phyloP scores from a whole-genome alignment of 768 basidiomycete species.

The Pulveroboletus sp. region DNA sequence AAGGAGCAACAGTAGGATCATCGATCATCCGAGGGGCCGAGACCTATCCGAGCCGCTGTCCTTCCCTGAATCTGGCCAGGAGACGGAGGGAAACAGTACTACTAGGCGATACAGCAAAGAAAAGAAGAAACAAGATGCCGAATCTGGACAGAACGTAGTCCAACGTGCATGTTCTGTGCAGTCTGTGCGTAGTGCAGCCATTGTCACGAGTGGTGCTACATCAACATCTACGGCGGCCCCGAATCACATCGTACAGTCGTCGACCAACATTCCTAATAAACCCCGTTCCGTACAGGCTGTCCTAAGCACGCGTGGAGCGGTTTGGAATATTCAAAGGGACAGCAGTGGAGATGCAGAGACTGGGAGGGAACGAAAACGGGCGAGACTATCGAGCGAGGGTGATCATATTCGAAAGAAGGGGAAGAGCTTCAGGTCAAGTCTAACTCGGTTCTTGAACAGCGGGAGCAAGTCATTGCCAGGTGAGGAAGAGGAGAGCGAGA shows the following conservation, averaged over 20 bases:
- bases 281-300: slow-evolving; percentile 36
- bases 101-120: neutral
- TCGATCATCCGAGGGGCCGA: slow-evolving; percentile 9
- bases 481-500: slow-evolving; percentile 14
- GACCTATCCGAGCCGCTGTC: slow-evolving; percentile 23
- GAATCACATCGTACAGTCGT: neutral
- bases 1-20: neutral
- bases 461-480: slow-evolving; percentile 33
- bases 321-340: slow-evolving; percentile 40
- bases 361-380: slow-evolving; percentile 36
- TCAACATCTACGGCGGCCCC: neutral
- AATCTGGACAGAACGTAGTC: neutral
- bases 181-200: neutral
- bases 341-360: slow-evolving; percentile 8
- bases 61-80: slow-evolving; percentile 23
- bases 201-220: neutral
- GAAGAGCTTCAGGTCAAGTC: slow-evolving; percentile 39
- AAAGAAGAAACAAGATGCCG: neutral
- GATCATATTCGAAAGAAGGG: slow-evolving; percentile 10
- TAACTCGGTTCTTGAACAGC: slow-evolving; percentile 51
- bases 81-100: neutral
- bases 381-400: slow-evolving; percentile 17
- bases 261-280: slow-evolving; percentile 5
- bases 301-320: slow-evolving; percentile 47
- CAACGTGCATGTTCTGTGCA: neutral